Evolutionary conservation across 2,329 filamentous ascomycete species (phyloP), one percentile per base, ranked within the genome.

Genomic region (Sodiomyces alkalinus): DNA sequence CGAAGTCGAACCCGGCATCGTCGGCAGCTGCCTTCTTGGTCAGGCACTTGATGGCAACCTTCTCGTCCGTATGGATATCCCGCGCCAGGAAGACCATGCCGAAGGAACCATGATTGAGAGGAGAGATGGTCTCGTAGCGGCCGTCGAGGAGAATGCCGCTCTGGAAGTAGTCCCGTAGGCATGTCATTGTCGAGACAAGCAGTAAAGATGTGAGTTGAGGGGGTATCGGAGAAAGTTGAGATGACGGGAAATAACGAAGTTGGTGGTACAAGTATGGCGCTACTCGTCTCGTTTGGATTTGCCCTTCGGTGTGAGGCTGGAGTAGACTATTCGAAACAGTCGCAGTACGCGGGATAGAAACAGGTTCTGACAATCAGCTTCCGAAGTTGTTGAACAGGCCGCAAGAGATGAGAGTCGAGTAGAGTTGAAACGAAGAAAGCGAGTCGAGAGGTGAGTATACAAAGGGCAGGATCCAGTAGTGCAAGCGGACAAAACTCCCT

Each of bases 71-170:
- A 39, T 64, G 51, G 39, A 75, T 63, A 52, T 98, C 85, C 51
- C 68, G 78, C 34, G 87, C 90, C 58, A 85, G 76, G 57, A 94
- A 94, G 45, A 98, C 90, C 82, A 96, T 92, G 49, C 90, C 90
- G 49, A 96, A 98, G 31, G 90, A 96, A 43, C 90, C 90, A 68
- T 94, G 85, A 52, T 98, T 98, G 60, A 98, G 79, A 33, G 90
- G 86, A 41, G 86, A 81, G 47, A 94, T 68, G 32, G 86, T 92
- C 58, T 80, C 67, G 55, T 90, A 98, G 41, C 90, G 86, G 53
- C 82, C 85, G 51, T 81, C 75, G 49, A 93, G 74, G 49, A 92
- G 59, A 55, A 80, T 71, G 54, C 80, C 82, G 55, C 74, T 64
- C 48, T 74, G 62, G 58, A 93, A 90, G 48, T 74, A 68, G 58